phyloP scores from a whole-genome alignment of 176 grass and related monocot species.

The Ensete ventricosum region DNA sequence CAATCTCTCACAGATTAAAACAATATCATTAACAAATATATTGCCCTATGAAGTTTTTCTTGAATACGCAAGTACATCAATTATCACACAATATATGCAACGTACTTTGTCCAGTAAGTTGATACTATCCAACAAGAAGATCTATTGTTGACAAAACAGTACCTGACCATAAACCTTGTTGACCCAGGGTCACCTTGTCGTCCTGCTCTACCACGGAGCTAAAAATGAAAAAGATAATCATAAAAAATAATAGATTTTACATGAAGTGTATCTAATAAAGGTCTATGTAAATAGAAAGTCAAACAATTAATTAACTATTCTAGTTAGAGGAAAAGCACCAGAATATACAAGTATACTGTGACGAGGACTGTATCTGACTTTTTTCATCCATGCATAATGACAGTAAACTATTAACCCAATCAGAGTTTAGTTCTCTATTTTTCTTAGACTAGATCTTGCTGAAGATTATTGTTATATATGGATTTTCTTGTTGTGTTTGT shows the following conservation, averaged over 20 bases:
- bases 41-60: too few relatives aligned
- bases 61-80: neutral
- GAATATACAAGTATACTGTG: neutral
- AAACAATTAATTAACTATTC: neutral
- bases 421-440: neutral
- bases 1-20: too few relatives aligned
- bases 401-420: neutral
- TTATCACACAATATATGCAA: neutral
- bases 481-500: too few relatives aligned
- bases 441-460: neutral
- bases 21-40: too few relatives aligned
- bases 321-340: neutral
- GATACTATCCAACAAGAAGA: neutral
- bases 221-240: slow-evolving; percentile 8
- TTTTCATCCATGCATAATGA: neutral
- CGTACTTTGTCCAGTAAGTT: neutral
- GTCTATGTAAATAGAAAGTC: neutral
- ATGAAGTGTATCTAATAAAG: neutral
- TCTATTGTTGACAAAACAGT: slow-evolving; percentile 9
- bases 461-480: neutral
- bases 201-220: slow-evolving; percentile 91
- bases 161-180: slow-evolving; percentile 98
- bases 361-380: neutral
- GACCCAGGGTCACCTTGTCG: slow-evolving; percentile 99
- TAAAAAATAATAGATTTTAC: neutral